Conservation (phyloP, 805 yeast species). For the Kazachstania viticola region DNA sequence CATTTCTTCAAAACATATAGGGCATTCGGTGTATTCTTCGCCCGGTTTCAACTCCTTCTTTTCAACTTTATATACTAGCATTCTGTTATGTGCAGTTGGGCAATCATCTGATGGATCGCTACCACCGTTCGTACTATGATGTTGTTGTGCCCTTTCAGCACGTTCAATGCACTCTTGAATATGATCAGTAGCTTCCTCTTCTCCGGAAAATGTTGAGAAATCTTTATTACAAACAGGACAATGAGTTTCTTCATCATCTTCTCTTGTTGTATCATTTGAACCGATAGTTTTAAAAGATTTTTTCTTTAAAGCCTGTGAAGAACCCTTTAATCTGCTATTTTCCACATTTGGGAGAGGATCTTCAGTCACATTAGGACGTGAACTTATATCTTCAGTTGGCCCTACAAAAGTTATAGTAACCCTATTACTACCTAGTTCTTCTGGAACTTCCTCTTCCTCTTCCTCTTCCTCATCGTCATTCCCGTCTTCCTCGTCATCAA, state of each 20-base stretch:
- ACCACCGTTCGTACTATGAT: slow-evolving; percentile 42
- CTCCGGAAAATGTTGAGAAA: slow-evolving; percentile 1
- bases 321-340: no score
- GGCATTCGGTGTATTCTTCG: slow-evolving; percentile 61
- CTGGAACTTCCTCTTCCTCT: no score
- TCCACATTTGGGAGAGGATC: no score
- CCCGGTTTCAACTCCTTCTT: slow-evolving; percentile 5
- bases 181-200: slow-evolving; percentile 35
- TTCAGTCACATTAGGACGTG: no score
- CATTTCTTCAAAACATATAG: slow-evolving; percentile 86
- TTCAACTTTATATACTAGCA: slow-evolving; percentile 59
- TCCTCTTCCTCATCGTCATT: no score
- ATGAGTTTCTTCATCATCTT: slow-evolving; percentile 4
- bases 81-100: slow-evolving; percentile 40
- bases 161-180: slow-evolving; percentile 53
- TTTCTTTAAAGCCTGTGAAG: no score
- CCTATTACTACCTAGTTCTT: no score
- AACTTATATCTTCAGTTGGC: no score
- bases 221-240: slow-evolving; percentile 33
- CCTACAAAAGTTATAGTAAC: no score
- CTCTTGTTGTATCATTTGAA: no score
- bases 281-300: no score
- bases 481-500: no score
- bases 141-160: slow-evolving; percentile 38
- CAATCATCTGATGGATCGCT: slow-evolving; percentile 32